Base-by-base conservation (phyloP, 2,329 filamentous ascomycete genomes). In the Didymosphaeria variabile region DNA sequence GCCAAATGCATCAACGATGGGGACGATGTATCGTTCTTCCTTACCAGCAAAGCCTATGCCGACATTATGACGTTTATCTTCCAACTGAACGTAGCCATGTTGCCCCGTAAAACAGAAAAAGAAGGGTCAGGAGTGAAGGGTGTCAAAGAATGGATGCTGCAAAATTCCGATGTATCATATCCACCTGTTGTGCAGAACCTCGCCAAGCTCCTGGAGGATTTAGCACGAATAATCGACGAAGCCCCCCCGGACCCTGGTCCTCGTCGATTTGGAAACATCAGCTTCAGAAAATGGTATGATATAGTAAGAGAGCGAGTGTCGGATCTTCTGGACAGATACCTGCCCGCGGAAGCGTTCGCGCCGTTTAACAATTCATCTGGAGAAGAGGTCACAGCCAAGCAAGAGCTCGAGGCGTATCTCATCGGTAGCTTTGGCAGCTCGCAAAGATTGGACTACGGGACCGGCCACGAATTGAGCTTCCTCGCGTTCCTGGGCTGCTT, bases 381-480 rank as follows among this genome's bases (percentile, higher is more conserved):
- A 45, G 42, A 19, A 12, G 71, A 75, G 0, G 78, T 70, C 3
- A 81, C 83, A 1, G 86, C 87, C 5, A 83, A 84, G 67, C 85
- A 86, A 51, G 94, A 98, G 79, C 80, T 97, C 9, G 85, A 83
- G 59, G 85, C 87, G 45, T 99, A 99, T 76, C 85, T 99, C 1
- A 78, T 97, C 4, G 94, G 93, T 15, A 87, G 87, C 5, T 97
- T 97, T 79, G 95, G 95, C 3, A 98, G 93, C 73, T 79, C 92
- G 0, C 93, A 97, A 72, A 84, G 95, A 57, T 83, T 99, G 29
- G 95, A 99, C 79, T 99, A 97, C 74, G 95, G 95, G 1, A 98
- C 95, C 0, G 95, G 95, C 0, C 95, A 99, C 77, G 95, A 99
- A 75, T 82, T 99, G 55, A 97, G 92, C 79, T 99, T 99, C 72